Evolutionary conservation across 805 yeast genomes (phyloP).

Genomic region (Maudiozyma serrabonitensis): DNA sequence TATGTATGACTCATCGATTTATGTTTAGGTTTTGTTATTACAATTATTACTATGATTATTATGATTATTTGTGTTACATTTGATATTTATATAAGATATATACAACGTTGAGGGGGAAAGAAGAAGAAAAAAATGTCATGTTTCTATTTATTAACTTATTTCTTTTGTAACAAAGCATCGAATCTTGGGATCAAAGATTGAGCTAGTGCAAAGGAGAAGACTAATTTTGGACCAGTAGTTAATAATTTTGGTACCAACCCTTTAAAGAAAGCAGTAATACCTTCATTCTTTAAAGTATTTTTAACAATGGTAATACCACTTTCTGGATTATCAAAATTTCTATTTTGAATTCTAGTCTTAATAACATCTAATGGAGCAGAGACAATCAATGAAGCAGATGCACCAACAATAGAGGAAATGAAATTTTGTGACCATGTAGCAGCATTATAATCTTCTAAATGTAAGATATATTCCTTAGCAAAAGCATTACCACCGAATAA

Average conservation of each 20-base stretch:
- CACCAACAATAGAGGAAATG: constrained; percentile 90
- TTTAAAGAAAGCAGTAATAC: constrained; percentile 82
- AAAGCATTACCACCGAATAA: constrained; percentile 97
- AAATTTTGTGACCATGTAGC: constrained; percentile 97
- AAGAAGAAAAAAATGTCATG: neutral
- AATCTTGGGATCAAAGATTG: constrained; percentile 95
- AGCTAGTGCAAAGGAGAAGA: constrained; percentile 95
- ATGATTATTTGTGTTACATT: neutral
- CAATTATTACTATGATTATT: neutral
- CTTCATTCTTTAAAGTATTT: constrained; percentile 89
- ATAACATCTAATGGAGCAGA: constrained; percentile 97
- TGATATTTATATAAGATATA: neutral
- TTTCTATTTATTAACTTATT: neutral
- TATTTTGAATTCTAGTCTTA: constrained; percentile 96
- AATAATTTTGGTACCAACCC: constrained; percentile 93
- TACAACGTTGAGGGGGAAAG: neutral
- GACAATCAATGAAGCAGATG: constrained; percentile 91
- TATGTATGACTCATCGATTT: no score
- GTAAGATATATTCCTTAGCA: constrained; percentile 91
- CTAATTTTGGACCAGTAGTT: constrained; percentile 97
- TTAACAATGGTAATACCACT: constrained; percentile 85
- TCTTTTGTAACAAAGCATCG: constrained; percentile 47
- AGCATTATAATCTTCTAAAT: constrained; percentile 71
- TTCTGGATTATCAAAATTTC: constrained; percentile 91
- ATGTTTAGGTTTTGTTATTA: no score